Evolutionary conservation across 2,329 filamentous ascomycete genomes (phyloP).

Genomic region (Cladobotryum protrusum): DNA sequence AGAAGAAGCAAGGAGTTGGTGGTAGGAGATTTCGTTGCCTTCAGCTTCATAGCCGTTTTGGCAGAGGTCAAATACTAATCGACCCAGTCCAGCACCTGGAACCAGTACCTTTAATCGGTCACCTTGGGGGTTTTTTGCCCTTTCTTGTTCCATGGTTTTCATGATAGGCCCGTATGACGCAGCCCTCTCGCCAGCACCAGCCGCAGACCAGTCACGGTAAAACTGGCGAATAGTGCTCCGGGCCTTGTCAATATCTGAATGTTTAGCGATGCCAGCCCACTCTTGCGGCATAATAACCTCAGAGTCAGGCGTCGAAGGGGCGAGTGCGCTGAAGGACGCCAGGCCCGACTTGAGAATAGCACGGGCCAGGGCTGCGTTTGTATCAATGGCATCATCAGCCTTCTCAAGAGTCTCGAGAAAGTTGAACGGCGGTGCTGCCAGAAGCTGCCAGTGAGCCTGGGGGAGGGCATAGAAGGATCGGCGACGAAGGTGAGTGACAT

Average conservation of each 20-base stretch:
- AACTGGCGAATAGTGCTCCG: slow-evolving; percentile 89
- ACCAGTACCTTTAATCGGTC: slow-evolving; percentile 63
- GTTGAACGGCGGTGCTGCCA: slow-evolving; percentile 75
- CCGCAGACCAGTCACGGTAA: slow-evolving; percentile 87
- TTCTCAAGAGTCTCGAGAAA: slow-evolving; percentile 71
- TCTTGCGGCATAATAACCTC: slow-evolving; percentile 47
- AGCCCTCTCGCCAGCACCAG: slow-evolving; percentile 67
- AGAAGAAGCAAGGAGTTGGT: slow-evolving; percentile 82
- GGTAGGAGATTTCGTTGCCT: slow-evolving; percentile 95
- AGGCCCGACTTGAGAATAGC: slow-evolving; percentile 68
- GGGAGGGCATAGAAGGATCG: slow-evolving; percentile 92
- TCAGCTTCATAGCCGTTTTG: slow-evolving; percentile 66
- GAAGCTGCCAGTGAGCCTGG: slow-evolving; percentile 72
- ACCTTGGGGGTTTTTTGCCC: slow-evolving; percentile 21
- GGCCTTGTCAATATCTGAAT: slow-evolving; percentile 80
- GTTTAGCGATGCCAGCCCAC: slow-evolving; percentile 66
- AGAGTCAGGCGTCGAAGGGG: slow-evolving; percentile 29
- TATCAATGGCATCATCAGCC: slow-evolving; percentile 82
- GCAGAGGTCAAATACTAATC: slow-evolving; percentile 84
- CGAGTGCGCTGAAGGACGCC: slow-evolving; percentile 55
- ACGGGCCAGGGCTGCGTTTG: slow-evolving; percentile 76
- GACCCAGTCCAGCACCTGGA: slow-evolving; percentile 81
- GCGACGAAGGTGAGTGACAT: slow-evolving; percentile 82
- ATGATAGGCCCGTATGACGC: slow-evolving; percentile 73
- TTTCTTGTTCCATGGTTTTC: slow-evolving; percentile 52